Evolutionary conservation across 768 basidiomycete genomes (phyloP).

Genomic region (Inosperma sp.): DNA sequence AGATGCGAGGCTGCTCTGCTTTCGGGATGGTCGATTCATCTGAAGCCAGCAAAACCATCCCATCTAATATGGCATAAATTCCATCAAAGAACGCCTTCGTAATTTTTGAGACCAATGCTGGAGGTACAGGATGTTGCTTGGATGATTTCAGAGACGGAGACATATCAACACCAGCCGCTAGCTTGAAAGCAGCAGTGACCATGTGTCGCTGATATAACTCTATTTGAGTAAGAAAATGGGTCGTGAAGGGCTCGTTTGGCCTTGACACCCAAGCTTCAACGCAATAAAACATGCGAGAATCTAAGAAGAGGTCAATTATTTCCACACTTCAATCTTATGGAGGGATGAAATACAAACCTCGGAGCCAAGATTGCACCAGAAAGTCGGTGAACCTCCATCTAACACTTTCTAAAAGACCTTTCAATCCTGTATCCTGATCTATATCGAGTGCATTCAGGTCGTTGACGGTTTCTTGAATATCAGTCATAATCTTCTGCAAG

Average conservation of each 20-base stretch:
- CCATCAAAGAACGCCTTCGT: constrained; percentile 82
- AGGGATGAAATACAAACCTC: constrained; percentile 49
- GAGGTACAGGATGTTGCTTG: constrained; percentile 59
- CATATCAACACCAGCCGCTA: constrained; percentile 73
- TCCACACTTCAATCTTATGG: background rate
- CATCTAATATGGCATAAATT: constrained; percentile 81
- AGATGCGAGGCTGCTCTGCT: constrained; percentile 32
- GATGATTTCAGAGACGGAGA: constrained; percentile 46
- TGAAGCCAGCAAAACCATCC: constrained; percentile 73
- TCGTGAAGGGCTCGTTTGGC: constrained; percentile 57
- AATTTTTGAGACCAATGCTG: constrained; percentile 67
- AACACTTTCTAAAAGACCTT: constrained; percentile 70
- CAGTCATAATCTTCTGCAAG: constrained; percentile 72
- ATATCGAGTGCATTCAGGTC: constrained; percentile 82
- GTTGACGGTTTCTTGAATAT: constrained; percentile 80
- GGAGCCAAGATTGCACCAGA: constrained; percentile 72
- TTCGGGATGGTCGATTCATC: constrained; percentile 54
- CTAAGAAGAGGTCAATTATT: constrained; percentile 36
- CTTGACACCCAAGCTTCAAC: constrained; percentile 84
- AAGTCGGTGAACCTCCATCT: constrained; percentile 88
- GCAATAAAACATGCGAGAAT: constrained; percentile 75
- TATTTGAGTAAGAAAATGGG: constrained; percentile 71
- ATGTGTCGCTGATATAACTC: constrained; percentile 78
- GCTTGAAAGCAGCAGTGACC: constrained; percentile 69
- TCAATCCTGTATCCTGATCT: constrained; percentile 68